A percentile compares a stretch with the other conserved stretches of the same genome.
phyloP scores from a whole-genome alignment of 768 basidiomycete genomes.

The Myochromella boudieri region DNA sequence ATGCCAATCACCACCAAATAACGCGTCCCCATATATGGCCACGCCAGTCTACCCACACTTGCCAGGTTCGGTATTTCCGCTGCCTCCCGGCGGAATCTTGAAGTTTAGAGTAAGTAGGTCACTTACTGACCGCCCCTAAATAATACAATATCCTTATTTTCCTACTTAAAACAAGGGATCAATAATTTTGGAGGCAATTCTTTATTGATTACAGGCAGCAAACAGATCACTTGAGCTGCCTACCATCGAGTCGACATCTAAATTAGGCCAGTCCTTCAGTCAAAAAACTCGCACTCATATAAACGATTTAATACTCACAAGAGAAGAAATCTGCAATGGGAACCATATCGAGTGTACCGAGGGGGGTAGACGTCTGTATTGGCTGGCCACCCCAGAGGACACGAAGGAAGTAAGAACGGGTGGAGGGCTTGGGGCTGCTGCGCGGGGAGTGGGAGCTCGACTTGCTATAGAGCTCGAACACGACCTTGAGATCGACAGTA shows the following conservation, averaged over 20 bases:
- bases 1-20: no score
- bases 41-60: no score
- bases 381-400: slow-evolving; percentile 52
- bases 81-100: no score
- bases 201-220: slow-evolving; percentile 25
- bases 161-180: no score
- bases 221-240: slow-evolving; percentile 34
- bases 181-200: no score
- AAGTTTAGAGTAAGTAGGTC: no score
- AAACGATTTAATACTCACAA: slow-evolving; percentile 29
- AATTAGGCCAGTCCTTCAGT: neutral
- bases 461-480: slow-evolving; percentile 43
- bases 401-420: slow-evolving; percentile 34
- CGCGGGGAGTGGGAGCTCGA: neutral
- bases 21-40: no score
- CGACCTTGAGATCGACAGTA: slow-evolving; percentile 26
- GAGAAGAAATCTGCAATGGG: slow-evolving; percentile 39
- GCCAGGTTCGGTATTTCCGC: no score
- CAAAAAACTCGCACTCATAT: neutral
- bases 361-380: slow-evolving; percentile 46
- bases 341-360: slow-evolving; percentile 47
- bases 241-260: slow-evolving; percentile 41
- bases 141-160: no score
- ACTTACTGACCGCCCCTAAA: no score
- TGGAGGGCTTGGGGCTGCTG: neutral